Base-by-base conservation (phyloP, 208 protist genomes). In the Kentomonas sorsogonicus region DNA sequence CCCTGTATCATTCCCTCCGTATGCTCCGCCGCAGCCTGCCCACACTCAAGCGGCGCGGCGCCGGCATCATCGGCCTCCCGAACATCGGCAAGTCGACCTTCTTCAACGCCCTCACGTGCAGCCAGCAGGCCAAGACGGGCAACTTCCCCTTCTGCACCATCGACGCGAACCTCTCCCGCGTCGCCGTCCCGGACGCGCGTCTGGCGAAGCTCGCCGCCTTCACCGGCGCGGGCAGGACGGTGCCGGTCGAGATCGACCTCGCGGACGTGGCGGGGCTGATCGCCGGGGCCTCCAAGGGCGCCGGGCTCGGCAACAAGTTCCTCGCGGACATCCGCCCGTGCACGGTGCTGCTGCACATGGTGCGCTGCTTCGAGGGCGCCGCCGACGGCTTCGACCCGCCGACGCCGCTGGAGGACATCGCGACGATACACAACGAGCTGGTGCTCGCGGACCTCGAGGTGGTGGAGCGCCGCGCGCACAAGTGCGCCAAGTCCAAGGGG, bases 91-190 rank as follows among this genome's bases (percentile, higher is more conserved):
- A 97, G 66, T 95, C 88, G 0, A 96, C 92, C 45, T 69, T 97
- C 20, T 97, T 97, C 58, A 97, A 97, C 79, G 90, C 87, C 11
- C 74, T 97, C 39, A 97, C 93, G 18, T 89, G 83, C 65, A 84
- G 77, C 26, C 66, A 86, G 54, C 68, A 86, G 25, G 90, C 87
- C 25, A 92, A 94, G 64, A 94, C 93, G n/a, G 90, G 82, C 3
- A 97, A 97, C 62, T 96, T 89, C 30, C 89, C 90, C 7, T 97
- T 97, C 56, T 96, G 90, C 59, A 97, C 93, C 0, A 97, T 97
- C 43, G 73, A 97, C 60, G 87, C 93, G 18, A 96, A 95, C 66
- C 53, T 90, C 0, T 73, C 84, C 22, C 84, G 77, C 44, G 86
- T 83, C 16, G 63, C 77, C 5, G 84, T 96, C 9, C 51, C 77